Conservation (phyloP, 768 basidiomycete species). For the Tubosaeta sp. region DNA sequence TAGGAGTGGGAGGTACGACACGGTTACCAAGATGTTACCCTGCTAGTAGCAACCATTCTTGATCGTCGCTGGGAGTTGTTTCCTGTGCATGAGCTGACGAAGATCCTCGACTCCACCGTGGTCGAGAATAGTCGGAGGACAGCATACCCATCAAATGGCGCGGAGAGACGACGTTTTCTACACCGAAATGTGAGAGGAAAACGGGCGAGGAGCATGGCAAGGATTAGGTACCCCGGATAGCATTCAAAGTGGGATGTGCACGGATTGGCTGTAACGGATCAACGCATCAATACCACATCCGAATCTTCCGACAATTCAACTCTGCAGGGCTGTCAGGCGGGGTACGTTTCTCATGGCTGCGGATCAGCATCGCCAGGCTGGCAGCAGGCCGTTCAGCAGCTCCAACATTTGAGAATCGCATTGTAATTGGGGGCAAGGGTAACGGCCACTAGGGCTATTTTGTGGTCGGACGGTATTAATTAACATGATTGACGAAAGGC, state of each 20-base stretch:
- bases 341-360: constrained; percentile 12
- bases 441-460: constrained; percentile 18
- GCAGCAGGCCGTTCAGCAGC: background rate
- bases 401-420: constrained; percentile 19
- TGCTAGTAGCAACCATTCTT: constrained; percentile 26
- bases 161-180: constrained; percentile 16
- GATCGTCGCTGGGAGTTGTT: constrained; percentile 29
- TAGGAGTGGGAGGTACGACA: constrained; percentile 19
- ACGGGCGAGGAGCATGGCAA: constrained; percentile 10
- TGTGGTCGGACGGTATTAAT: constrained; percentile 26
- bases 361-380: constrained; percentile 14
- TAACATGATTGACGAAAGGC: constrained; percentile 29
- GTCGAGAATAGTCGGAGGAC: constrained; percentile 11
- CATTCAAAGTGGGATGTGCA: constrained; percentile 1
- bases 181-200: constrained; percentile 16
- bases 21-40: constrained; percentile 28
- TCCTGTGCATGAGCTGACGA: constrained; percentile 32
- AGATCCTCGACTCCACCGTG: constrained; percentile 20
- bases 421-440: constrained; percentile 9
- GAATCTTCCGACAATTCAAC: background rate
- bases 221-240: constrained; percentile 7
- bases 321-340: constrained; percentile 1
- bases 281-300: constrained; percentile 10
- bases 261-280: constrained; percentile 29
- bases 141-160: constrained; percentile 7